Base-by-base conservation (phyloP, 345 rosid species). In the Brassica cretica region DNA sequence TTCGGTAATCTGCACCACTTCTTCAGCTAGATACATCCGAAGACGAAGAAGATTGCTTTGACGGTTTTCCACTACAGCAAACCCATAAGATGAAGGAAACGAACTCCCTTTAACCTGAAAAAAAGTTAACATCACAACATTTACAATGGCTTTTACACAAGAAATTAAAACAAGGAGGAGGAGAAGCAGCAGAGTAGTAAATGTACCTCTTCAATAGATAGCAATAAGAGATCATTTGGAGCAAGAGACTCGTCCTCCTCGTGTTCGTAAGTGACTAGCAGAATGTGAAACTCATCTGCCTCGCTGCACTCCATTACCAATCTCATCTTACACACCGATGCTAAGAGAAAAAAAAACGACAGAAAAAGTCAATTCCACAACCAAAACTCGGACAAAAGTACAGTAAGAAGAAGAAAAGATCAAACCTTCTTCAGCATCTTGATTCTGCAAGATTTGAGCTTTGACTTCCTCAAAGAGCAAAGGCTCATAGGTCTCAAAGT, bases 391-490 rank as follows among this genome's bases (percentile, higher is more conserved):
- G 15, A 44, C n/a, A 44, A 44, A 44, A 44, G 5, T 44, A 44
- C 1, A 44, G 5, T 49, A 49, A 49, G 56, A 49, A 49, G 18
- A 49, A 66, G 3, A 60, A 63, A 12, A 25, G 29, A 70, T 74
- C 68, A 67, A 66, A 90, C 97, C 95, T 88, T 92, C 92, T 83
- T 89, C 95, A 6, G 78, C 86, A 44, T 92, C 95, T 65, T 84
- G 88, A 69, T 73, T 89, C 76, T 89, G 98, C 74, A 87, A 82
- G 76, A 91, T 88, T 53, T 91, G 96, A 84, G 98, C 92, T 82
- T 89, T 94, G 27, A 89, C 93, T 86, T 94, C 98, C 80, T 94
- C 98, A 30, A 94, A 89, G 64, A 94, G 84, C 30, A 94, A 88
- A 1, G 95, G 95, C 85, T 94, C 98, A 77, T 88, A 88, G 69